Percentiles rank a stretch among this genome's conserved stretches.
Evolutionary conservation across 2,329 filamentous ascomycete species (phyloP).

Genomic region (Cyanodermella asteris): DNA sequence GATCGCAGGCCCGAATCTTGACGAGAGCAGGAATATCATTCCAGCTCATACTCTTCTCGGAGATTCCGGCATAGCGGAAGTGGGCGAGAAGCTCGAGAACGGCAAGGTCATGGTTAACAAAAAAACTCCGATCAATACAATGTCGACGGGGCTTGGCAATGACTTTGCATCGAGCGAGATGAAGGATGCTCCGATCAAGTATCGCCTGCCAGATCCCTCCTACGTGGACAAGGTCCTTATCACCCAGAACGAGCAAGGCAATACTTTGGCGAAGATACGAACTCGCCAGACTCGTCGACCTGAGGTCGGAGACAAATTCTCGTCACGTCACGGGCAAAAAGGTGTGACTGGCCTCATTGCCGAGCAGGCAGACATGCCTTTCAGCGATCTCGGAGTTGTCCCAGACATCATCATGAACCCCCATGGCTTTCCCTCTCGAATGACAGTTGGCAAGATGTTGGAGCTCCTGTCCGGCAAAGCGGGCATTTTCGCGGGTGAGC

Average conservation of each 20-base stretch:
- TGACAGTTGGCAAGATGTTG: constrained; percentile 96
- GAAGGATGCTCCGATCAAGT: constrained; percentile 46
- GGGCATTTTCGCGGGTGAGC: constrained; percentile 60
- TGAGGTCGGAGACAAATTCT: constrained; percentile 96
- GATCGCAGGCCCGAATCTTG: constrained; percentile 40
- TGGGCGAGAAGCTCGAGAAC: constrained; percentile 55
- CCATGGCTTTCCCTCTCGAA: constrained; percentile 96
- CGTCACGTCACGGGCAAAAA: constrained; percentile 93
- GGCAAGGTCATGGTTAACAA: constrained; percentile 87
- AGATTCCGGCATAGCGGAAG: constrained; percentile 68
- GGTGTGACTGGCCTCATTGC: constrained; percentile 94
- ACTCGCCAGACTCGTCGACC: constrained; percentile 89
- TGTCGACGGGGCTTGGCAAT: constrained; percentile 46
- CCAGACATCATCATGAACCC: constrained; percentile 99
- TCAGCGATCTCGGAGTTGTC: constrained; percentile 72
- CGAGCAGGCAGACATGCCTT: constrained; percentile 91
- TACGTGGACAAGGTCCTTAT: constrained; percentile 96
- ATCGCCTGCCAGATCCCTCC: constrained; percentile 61
- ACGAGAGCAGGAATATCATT: constrained; percentile 37
- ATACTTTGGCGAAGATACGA: constrained; percentile 75
- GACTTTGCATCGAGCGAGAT: constrained; percentile 42
- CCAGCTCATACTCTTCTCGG: constrained; percentile 55
- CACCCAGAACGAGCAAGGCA: constrained; percentile 70
- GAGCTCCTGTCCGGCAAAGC: constrained; percentile 91
- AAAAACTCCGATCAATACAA: constrained; percentile 58